These are phyloP conservation scores for Hanseniaspora nectarophila DNA, from an alignment of 805 yeast genomes.

Conservation along the genomic window DNA sequence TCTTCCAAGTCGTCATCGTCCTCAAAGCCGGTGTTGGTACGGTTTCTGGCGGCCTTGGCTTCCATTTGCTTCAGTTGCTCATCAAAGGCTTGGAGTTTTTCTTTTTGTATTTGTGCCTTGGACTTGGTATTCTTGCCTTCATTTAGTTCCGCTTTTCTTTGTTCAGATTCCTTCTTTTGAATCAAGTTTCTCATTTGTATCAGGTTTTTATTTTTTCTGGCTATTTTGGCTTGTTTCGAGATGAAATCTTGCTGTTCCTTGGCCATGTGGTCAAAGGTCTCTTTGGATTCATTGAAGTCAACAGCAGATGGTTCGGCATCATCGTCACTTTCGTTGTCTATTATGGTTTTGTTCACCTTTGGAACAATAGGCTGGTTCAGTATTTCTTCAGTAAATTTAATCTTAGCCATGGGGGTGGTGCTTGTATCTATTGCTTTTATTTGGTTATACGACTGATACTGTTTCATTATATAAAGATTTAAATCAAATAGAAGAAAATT, in stretches of 20 bases:
- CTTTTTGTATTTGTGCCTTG: slow-evolving; percentile 17
- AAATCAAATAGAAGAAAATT: too few relatives aligned
- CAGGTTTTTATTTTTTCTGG: slow-evolving; percentile 20
- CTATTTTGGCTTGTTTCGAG: slow-evolving; percentile 23
- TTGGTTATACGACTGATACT: background rate
- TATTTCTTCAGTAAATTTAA: slow-evolving; percentile 22
- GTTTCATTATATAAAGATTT: too few relatives aligned
- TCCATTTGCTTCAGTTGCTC: slow-evolving; percentile 22
- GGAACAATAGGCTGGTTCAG: slow-evolving; percentile 11
- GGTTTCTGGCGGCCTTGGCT: slow-evolving; percentile 12
- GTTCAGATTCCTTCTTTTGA: slow-evolving; percentile 13
- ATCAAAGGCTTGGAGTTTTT: slow-evolving; percentile 27
- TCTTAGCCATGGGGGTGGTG: slow-evolving; percentile 15
- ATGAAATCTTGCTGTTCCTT: slow-evolving; percentile 21
- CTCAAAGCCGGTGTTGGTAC: background rate
- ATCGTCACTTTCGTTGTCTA: slow-evolving; percentile 17
- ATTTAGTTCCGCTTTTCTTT: slow-evolving; percentile 22
- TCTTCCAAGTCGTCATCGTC: slow-evolving; percentile 28
- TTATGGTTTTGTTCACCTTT: slow-evolving; percentile 14
- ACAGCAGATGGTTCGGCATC: slow-evolving; percentile 45
- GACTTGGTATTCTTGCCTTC: slow-evolving; percentile 27
- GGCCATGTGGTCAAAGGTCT: slow-evolving; percentile 6
- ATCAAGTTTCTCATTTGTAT: slow-evolving; percentile 23
- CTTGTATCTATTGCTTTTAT: background rate
- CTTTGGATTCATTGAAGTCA: slow-evolving; percentile 23